A percentile compares a stretch with the other conserved stretches of the same genome.
Conservation (phyloP, 2,329 filamentous ascomycete genomes). For the Diaporthe sp. region DNA sequence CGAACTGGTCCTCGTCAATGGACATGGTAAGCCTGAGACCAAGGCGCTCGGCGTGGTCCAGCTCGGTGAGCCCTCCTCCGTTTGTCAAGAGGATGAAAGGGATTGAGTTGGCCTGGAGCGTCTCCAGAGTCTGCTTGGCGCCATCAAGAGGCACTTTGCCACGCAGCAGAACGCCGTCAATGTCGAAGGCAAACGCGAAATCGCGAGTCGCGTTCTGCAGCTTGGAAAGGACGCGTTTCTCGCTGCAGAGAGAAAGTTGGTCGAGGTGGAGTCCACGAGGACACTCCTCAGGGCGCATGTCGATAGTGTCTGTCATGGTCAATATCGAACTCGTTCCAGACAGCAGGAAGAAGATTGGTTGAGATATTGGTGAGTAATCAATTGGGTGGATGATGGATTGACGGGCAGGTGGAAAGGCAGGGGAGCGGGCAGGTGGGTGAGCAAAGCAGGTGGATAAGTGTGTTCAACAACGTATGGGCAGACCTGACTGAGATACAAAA, state of each 20-base stretch:
- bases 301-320: not conserved
- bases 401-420: not conserved
- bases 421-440: too few species aligned
- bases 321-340: not conserved
- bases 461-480: not conserved
- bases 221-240: not conserved
- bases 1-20: constrained; percentile 62
- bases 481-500: not conserved
- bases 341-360: not conserved
- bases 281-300: not conserved
- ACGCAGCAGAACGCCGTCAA: constrained; percentile 80
- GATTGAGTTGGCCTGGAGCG: constrained; percentile 72
- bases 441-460: not conserved
- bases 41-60: constrained; percentile 72
- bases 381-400: not conserved
- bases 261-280: constrained; percentile 5
- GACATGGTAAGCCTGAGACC: constrained; percentile 66
- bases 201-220: constrained; percentile 1
- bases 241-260: not conserved
- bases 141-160: constrained; percentile 73
- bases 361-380: too few species aligned
- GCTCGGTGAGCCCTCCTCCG: constrained; percentile 78
- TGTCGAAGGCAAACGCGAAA: constrained; percentile 57
- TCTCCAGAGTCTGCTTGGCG: constrained; percentile 70
- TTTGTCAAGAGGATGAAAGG: constrained; percentile 84